phyloP scores from a whole-genome alignment of 495 filamentous ascomycete species.

The Trichodelitschia bisporula region DNA sequence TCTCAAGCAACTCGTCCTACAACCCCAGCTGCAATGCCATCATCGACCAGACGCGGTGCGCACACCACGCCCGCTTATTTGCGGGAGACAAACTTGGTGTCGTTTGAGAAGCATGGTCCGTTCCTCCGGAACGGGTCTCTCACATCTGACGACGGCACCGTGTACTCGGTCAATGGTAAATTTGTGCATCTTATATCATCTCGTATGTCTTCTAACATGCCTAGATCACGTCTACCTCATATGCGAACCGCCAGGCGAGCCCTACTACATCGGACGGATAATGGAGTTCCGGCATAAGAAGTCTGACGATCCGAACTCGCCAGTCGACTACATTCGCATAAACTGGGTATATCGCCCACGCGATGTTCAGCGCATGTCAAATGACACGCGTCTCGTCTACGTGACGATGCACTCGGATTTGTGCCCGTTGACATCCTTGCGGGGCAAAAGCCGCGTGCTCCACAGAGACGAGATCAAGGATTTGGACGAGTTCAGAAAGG shows the following conservation, averaged over 20 bases:
- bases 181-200: conserved; percentile 1
- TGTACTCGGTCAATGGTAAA: conserved; percentile 60
- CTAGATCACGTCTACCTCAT: conserved; percentile 91
- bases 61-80: neutral
- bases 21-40: neutral
- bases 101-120: conserved; percentile 46
- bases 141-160: conserved; percentile 73
- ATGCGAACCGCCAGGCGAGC: conserved; percentile 92
- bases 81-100: conserved; percentile 52
- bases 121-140: conserved; percentile 55
- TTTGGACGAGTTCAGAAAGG: conserved; percentile 61
- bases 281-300: conserved; percentile 87
- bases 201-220: conserved; percentile 5
- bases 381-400: conserved; percentile 72
- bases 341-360: conserved; percentile 98
- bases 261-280: conserved; percentile 89
- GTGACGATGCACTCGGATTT: conserved; percentile 97
- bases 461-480: conserved; percentile 71
- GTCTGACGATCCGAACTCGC: conserved; percentile 34
- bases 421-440: conserved; percentile 72
- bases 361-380: conserved; percentile 77
- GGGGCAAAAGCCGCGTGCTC: conserved; percentile 72
- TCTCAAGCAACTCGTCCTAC: too few relatives aligned
- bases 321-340: conserved; percentile 69
- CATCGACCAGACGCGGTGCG: neutral